phyloP scores from a whole-genome alignment of 371 early-diverging fungal genomes.

The Mortierella sp. region DNA sequence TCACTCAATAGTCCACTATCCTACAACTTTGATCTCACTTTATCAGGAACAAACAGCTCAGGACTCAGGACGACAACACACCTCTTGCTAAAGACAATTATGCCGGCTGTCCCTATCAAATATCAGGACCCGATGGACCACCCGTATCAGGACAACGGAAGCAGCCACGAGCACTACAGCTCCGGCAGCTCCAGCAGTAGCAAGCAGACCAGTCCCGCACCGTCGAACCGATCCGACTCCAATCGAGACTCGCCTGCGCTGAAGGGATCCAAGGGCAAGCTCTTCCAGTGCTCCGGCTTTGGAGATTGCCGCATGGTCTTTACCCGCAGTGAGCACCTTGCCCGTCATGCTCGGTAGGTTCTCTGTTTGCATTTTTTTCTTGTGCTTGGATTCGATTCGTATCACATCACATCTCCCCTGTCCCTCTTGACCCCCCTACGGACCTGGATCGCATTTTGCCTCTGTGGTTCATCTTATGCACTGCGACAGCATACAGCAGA shows the following conservation, averaged over 20 bases:
- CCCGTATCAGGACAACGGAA: slow-evolving; percentile 15
- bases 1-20: slow-evolving; percentile 1
- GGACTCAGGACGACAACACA: neutral
- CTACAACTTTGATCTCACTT: neutral
- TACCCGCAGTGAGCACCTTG: slow-evolving; percentile 64
- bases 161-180: slow-evolving; percentile 29
- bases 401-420: neutral
- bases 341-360: slow-evolving; percentile 57
- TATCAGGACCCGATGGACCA: slow-evolving; percentile 28
- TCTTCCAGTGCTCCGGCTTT: slow-evolving; percentile 64
- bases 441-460: slow-evolving; percentile 9
- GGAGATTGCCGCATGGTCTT: slow-evolving; percentile 67
- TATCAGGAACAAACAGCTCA: slow-evolving; percentile 1
- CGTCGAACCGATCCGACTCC: slow-evolving; percentile 36
- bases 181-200: slow-evolving; percentile 28
- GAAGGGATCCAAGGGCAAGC: slow-evolving; percentile 47
- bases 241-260: slow-evolving; percentile 27
- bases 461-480: neutral
- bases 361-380: neutral
- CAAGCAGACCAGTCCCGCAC: slow-evolving; percentile 43
- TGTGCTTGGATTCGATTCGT: slow-evolving; percentile 19
- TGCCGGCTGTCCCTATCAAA: slow-evolving; percentile 37
- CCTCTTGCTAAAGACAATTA: neutral
- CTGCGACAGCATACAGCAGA: neutral
- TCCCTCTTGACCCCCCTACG: neutral